Conservation (phyloP, 2,329 filamentous ascomycete genomes). For the Diaporthe sp. region DNA sequence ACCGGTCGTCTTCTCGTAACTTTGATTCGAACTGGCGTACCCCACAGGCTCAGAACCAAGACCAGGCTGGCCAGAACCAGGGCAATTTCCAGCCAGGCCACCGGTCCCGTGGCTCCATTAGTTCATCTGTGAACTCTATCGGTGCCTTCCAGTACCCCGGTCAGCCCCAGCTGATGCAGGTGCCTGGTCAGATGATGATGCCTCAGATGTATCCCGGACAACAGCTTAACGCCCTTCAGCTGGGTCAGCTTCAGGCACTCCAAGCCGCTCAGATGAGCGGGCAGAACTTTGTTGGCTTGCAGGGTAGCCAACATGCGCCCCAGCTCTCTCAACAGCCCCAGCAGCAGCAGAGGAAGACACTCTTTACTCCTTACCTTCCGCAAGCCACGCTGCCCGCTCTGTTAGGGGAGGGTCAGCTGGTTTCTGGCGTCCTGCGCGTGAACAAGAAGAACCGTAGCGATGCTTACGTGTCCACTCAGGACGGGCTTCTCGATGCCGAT, state of each 20-base stretch:
- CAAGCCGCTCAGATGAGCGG: constrained; percentile 89
- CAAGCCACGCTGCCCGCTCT: constrained; percentile 94
- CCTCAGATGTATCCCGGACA: constrained; percentile 88
- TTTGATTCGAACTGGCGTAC: constrained; percentile 99
- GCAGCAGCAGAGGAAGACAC: constrained; percentile 95
- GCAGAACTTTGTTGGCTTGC: constrained; percentile 78
- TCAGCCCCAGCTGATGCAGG: constrained; percentile 89
- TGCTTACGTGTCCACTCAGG: constrained; percentile 94
- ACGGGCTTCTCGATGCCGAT: constrained; percentile 90
- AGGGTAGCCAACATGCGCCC: constrained; percentile 80
- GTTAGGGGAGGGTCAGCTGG: constrained; percentile 91
- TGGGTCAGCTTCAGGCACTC: constrained; percentile 91
- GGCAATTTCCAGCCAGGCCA: constrained; percentile 93
- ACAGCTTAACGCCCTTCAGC: constrained; percentile 87
- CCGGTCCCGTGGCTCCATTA: constrained; percentile 86
- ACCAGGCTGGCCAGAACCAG: constrained; percentile 64
- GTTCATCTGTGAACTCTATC: constrained; percentile 84
- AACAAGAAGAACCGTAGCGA: constrained; percentile 99
- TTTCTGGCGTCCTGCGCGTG: constrained; percentile 95
- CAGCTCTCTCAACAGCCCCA: constrained; percentile 78
- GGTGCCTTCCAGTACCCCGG: constrained; percentile 90
- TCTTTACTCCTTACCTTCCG: constrained; percentile 97
- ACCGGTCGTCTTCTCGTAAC: constrained; percentile 87
- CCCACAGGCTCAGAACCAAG: constrained; percentile 79
- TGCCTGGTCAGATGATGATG: constrained; percentile 89